A percentile compares a stretch with the other conserved stretches of the same genome.
These are phyloP conservation scores for Phlebiopsis flavidoalba DNA, from an alignment of 768 basidiomycete genomes.

Conservation along the genomic window DNA sequence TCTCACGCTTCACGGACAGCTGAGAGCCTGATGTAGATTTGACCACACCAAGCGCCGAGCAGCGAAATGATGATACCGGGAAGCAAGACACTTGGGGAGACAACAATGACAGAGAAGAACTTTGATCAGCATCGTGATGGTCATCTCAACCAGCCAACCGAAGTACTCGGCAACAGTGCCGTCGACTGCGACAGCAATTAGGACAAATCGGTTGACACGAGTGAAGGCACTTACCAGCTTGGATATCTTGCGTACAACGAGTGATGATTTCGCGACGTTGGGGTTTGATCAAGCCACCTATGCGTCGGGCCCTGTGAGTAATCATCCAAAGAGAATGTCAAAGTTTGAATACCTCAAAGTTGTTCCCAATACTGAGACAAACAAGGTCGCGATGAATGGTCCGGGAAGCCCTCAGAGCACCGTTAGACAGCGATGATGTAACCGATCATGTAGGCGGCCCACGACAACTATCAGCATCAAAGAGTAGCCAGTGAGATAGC, in stretches of 20 bases:
- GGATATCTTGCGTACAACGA: constrained; percentile 64
- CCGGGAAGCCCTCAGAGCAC: constrained; percentile 48
- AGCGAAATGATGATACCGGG: constrained; percentile 31
- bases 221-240: constrained; percentile 18
- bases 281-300: constrained; percentile 48
- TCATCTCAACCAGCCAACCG: constrained; percentile 25
- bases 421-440: constrained; percentile 39
- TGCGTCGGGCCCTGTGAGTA: too few relatives aligned
- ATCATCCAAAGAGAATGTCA: background rate
- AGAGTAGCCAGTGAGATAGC: constrained; percentile 45
- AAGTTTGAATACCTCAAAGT: constrained; percentile 38
- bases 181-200: constrained; percentile 26
- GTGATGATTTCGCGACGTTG: constrained; percentile 57
- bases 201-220: background rate
- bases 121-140: constrained; percentile 31
- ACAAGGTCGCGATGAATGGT: constrained; percentile 48
- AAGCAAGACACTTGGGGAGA: constrained; percentile 35
- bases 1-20: constrained; percentile 50
- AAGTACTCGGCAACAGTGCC: constrained; percentile 26
- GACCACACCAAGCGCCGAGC: constrained; percentile 39
- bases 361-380: constrained; percentile 48
- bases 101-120: constrained; percentile 30
- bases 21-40: constrained; percentile 53
- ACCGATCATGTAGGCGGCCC: constrained; percentile 28
- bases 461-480: constrained; percentile 29